phyloP scores from a whole-genome alignment of 1,284 basidiomycete genomes.

The Cryptococcus neoformans region DNA sequence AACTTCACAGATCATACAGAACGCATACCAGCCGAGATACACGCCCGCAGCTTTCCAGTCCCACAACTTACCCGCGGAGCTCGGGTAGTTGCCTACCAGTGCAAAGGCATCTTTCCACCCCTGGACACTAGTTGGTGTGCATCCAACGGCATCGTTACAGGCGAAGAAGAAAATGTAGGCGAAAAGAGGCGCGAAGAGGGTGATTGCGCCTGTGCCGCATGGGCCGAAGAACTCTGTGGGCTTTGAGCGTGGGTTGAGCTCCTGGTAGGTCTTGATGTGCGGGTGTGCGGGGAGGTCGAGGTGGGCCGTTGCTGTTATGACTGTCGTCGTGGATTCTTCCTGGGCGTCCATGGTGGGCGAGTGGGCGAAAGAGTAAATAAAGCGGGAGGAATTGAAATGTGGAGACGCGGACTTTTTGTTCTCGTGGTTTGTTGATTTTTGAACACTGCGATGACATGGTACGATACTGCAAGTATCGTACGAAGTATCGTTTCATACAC shows the following conservation, averaged over 20 bases:
- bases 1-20: slow-evolving; percentile 76
- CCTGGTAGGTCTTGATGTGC: slow-evolving; percentile 33
- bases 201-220: slow-evolving; percentile 70
- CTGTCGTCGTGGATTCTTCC: slow-evolving; percentile 32
- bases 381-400: neutral
- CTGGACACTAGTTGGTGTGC: slow-evolving; percentile 50
- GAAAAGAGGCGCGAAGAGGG: slow-evolving; percentile 67
- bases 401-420: no score
- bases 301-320: slow-evolving; percentile 43
- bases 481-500: no score
- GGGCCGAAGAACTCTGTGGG: slow-evolving; percentile 85
- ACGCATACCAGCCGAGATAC: slow-evolving; percentile 89
- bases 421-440: no score
- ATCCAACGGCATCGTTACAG: slow-evolving; percentile 76
- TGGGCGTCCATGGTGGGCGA: neutral
- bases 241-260: slow-evolving; percentile 53
- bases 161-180: slow-evolving; percentile 79
- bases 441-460: no score
- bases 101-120: slow-evolving; percentile 17
- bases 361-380: neutral
- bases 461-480: no score
- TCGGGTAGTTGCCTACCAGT: slow-evolving; percentile 32
- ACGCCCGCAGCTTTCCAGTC: slow-evolving; percentile 71
- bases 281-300: slow-evolving; percentile 44
- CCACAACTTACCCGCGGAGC: slow-evolving; percentile 58